A percentile compares a stretch with the other conserved stretches of the same genome.
phyloP scores from a whole-genome alignment of 1,284 basidiomycete species.

The Earliella scabrosa region DNA sequence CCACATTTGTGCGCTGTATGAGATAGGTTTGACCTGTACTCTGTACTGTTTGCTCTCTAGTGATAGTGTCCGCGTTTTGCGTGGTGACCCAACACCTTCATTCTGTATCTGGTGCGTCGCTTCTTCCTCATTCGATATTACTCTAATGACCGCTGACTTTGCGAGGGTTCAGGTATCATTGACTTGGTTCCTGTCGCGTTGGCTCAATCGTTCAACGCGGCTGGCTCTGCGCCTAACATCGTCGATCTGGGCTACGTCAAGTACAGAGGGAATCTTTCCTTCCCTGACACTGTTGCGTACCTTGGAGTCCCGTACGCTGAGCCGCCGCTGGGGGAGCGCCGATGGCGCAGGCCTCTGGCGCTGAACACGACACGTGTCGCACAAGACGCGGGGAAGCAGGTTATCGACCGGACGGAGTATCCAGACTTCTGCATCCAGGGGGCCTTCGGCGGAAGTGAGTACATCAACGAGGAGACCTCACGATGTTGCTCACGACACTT shows the following conservation, averaged over 20 bases:
- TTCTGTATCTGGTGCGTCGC: too few relatives aligned
- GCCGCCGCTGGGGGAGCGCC: slow-evolving; percentile 40
- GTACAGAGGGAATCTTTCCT: slow-evolving; percentile 55
- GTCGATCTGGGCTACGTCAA: slow-evolving; percentile 37
- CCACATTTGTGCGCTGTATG: too few relatives aligned
- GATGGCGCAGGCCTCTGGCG: slow-evolving; percentile 43
- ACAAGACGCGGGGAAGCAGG: slow-evolving; percentile 36
- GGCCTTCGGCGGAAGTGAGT: slow-evolving; percentile 46
- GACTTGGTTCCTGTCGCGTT: too few relatives aligned
- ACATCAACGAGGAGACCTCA: background rate
- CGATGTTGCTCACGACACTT: background rate
- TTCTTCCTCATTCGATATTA: too few relatives aligned
- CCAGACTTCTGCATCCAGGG: slow-evolving; percentile 64
- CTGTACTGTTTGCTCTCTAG: too few relatives aligned
- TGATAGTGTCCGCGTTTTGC: too few relatives aligned
- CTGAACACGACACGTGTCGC: slow-evolving; percentile 40
- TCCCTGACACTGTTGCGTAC: slow-evolving; percentile 59
- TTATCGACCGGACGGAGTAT: slow-evolving; percentile 53
- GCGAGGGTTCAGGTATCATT: too few relatives aligned
- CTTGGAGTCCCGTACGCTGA: slow-evolving; percentile 51
- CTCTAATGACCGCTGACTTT: too few relatives aligned
- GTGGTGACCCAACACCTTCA: too few relatives aligned
- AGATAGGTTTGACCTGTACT: too few relatives aligned
- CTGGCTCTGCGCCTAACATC: slow-evolving; percentile 16
- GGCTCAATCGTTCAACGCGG: too few relatives aligned